Conservation (phyloP, 441 rosid genomes). For the Populus hybrid region DNA sequence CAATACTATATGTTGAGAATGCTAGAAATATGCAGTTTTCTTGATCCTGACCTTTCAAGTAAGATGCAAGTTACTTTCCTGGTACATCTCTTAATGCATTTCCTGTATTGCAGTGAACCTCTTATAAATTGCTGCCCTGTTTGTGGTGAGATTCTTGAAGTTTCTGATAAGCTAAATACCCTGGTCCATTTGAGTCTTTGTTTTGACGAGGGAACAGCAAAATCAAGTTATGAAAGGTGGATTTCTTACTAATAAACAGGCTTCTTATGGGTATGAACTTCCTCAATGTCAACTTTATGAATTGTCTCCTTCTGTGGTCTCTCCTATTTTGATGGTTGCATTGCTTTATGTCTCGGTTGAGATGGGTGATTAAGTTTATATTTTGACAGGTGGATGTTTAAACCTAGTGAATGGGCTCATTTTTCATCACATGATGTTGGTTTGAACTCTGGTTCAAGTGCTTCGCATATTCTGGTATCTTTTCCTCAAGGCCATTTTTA, state of each 20-base stretch:
- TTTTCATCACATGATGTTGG: conserved; percentile 82
- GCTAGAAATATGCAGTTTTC: not conserved
- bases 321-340: conserved; percentile 3
- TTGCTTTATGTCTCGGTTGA: not conserved
- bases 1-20: not conserved
- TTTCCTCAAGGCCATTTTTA: conserved; percentile 16
- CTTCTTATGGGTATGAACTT: conserved; percentile 71
- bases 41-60: conserved; percentile 3
- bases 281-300: not conserved
- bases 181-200: conserved; percentile 89
- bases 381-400: conserved; percentile 76
- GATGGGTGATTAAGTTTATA: not conserved
- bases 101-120: conserved; percentile 56
- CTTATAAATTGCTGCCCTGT: conserved; percentile 70
- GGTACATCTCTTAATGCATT: not conserved
- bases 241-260: conserved; percentile 88
- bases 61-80: not conserved
- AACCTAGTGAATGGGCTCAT: conserved; percentile 93
- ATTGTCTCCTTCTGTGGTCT: not conserved
- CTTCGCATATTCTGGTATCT: conserved; percentile 82
- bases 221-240: conserved; percentile 91
- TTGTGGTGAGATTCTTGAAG: conserved; percentile 74
- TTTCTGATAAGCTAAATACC: conserved; percentile 67
- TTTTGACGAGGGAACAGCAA: conserved; percentile 91
- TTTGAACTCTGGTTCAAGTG: conserved; percentile 79